Evolutionary conservation across 2,329 filamentous ascomycete genomes (phyloP).

Genomic region (Colletotrichum viniferum): DNA sequence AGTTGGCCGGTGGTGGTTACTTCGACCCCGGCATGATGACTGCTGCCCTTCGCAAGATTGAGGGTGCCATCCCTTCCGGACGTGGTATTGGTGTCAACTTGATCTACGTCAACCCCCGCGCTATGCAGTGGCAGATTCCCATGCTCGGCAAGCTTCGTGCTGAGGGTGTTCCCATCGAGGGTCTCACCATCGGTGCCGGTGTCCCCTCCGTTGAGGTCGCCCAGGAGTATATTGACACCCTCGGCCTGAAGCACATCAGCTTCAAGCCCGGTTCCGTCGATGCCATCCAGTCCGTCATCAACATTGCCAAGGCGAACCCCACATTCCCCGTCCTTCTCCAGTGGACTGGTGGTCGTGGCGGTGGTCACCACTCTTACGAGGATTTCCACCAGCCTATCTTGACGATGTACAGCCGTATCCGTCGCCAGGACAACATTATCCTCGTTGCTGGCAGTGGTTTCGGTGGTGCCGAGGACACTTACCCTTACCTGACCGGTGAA

Average conservation of each 20-base stretch:
- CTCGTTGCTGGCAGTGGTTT: conserved; percentile 92
- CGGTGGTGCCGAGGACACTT: conserved; percentile 87
- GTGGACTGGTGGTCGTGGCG: conserved; percentile 93
- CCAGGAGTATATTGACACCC: conserved; percentile 90
- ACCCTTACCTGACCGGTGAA: conserved; percentile 86
- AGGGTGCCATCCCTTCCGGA: conserved; percentile 80
- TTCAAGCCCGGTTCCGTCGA: conserved; percentile 94
- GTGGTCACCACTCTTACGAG: conserved; percentile 93
- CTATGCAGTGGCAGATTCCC: conserved; percentile 93
- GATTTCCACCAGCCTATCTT: conserved; percentile 94
- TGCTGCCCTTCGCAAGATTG: conserved; percentile 81
- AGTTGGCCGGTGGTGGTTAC: conserved; percentile 89
- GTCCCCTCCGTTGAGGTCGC: conserved; percentile 93
- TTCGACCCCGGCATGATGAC: conserved; percentile 85
- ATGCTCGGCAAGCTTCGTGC: conserved; percentile 79
- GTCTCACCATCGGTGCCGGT: conserved; percentile 89
- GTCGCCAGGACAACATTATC: conserved; percentile 85
- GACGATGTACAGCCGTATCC: conserved; percentile 88
- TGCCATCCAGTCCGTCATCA: conserved; percentile 87
- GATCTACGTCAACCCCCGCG: conserved; percentile 88
- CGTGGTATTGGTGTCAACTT: conserved; percentile 89
- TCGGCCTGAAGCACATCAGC: conserved; percentile 89
- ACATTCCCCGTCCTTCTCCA: conserved; percentile 91
- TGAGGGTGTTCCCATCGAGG: conserved; percentile 89
- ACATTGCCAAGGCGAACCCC: conserved; percentile 93